Evolutionary conservation across 176 grass and related monocot species (phyloP).

Genomic region (Musa schizocarpa): DNA sequence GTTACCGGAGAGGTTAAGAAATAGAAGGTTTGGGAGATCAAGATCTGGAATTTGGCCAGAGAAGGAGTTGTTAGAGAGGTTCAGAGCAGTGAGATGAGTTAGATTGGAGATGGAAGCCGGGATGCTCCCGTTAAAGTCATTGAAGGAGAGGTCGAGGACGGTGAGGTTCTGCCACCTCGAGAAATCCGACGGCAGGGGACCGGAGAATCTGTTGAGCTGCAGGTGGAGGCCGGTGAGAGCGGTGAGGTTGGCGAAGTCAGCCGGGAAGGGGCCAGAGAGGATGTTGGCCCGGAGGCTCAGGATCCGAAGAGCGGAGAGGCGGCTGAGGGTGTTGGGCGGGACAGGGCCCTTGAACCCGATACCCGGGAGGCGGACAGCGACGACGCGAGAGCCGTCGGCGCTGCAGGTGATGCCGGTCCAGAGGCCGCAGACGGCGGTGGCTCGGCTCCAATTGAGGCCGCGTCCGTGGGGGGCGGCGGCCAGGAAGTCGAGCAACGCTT

Average conservation of each 20-base stretch:
- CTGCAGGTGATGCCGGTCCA: constrained; percentile 92
- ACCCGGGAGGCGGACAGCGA: constrained; percentile 59
- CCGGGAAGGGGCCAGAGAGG: constrained; percentile 42
- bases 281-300: constrained; percentile 86
- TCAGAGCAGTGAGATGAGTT: constrained; percentile 42
- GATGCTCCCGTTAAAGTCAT: constrained; percentile 43
- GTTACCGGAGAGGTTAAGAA: constrained; percentile 80
- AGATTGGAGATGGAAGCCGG: constrained; percentile 42
- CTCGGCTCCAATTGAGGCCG: constrained; percentile 51
- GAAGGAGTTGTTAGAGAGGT: constrained; percentile 92
- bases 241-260: constrained; percentile 42
- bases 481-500: constrained; percentile 63
- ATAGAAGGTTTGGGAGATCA: constrained; percentile 41
- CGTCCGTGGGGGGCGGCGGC: background rate
- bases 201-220: constrained; percentile 69
- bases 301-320: constrained; percentile 55
- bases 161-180: constrained; percentile 19
- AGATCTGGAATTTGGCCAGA: constrained; percentile 60
- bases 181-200: constrained; percentile 23
- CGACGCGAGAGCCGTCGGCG: constrained; percentile 38
- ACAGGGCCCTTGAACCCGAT: constrained; percentile 53
- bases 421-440: constrained; percentile 33
- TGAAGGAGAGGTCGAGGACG: constrained; percentile 80
- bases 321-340: constrained; percentile 45
- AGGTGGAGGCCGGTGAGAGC: constrained; percentile 69